A percentile compares a stretch with the other conserved stretches of the same genome.
Conservation (phyloP, 306 rosid genomes). For the Benincasa hispida region DNA sequence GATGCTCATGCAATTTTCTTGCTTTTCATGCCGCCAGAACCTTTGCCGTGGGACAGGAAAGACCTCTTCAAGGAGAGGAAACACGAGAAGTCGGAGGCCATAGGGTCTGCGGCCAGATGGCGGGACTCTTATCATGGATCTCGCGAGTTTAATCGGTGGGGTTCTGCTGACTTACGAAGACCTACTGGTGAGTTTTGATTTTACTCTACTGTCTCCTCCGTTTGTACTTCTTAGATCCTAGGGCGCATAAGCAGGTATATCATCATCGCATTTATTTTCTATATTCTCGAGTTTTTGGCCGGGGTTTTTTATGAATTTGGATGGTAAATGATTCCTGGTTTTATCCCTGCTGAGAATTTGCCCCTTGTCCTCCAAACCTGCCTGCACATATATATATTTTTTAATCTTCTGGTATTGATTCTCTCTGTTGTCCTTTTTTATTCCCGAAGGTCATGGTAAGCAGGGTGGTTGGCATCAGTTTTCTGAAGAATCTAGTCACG, state of each 20-base stretch:
- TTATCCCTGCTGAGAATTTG: background rate
- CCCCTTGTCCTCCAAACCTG: background rate
- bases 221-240: background rate
- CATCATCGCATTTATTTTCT: background rate
- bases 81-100: conserved; percentile 85
- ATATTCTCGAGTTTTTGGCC: background rate
- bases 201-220: background rate
- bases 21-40: conserved; percentile 99
- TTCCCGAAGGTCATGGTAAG: conserved; percentile 84
- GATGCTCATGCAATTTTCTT: conserved; percentile 74
- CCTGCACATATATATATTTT: conserved; percentile 13
- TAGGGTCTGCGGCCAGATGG: conserved; percentile 77
- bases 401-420: conserved; percentile 31
- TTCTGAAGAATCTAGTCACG: conserved; percentile 71
- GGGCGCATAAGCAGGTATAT: background rate
- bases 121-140: conserved; percentile 70
- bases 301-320: background rate
- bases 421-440: conserved; percentile 13
- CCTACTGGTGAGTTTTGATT: conserved; percentile 43
- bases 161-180: conserved; percentile 70
- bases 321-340: background rate
- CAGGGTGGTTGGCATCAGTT: conserved; percentile 87
- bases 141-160: conserved; percentile 71
- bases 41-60: conserved; percentile 96
- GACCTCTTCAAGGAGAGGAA: conserved; percentile 96